phyloP scores from a whole-genome alignment of 2,329 filamentous ascomycete genomes.

The Venturiaceae sp. region DNA sequence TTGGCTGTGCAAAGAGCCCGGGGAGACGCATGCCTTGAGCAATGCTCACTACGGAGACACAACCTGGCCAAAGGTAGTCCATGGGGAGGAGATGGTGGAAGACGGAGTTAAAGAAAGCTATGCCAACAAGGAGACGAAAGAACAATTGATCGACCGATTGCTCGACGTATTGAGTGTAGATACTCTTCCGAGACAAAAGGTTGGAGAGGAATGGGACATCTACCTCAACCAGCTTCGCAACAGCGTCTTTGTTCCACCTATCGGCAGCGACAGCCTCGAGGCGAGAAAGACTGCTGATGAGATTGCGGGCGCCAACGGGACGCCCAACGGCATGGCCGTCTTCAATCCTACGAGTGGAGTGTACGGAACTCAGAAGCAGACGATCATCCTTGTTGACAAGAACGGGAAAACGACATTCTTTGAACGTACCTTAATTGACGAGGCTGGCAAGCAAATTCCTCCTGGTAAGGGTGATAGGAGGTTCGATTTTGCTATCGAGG shows the following conservation, averaged over 20 bases:
- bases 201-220: constrained; percentile 41
- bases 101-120: constrained; percentile 38
- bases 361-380: constrained; percentile 58
- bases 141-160: constrained; percentile 41
- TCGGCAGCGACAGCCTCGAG: constrained; percentile 38
- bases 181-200: constrained; percentile 41
- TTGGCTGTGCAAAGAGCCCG: constrained; percentile 38
- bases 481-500: constrained; percentile 40
- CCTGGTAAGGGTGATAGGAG: constrained; percentile 35
- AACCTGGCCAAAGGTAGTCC: constrained; percentile 51
- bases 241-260: constrained; percentile 50
- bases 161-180: constrained; percentile 44
- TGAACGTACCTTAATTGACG: constrained; percentile 51
- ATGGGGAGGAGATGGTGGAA: constrained; percentile 44
- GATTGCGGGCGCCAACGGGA: constrained; percentile 21
- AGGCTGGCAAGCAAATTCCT: constrained; percentile 36
- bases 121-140: constrained; percentile 30
- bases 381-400: constrained; percentile 46
- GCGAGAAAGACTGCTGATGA: constrained; percentile 25
- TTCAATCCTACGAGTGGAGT: constrained; percentile 34
- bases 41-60: constrained; percentile 51
- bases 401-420: constrained; percentile 50
- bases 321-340: constrained; percentile 19
- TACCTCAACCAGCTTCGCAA: constrained; percentile 48
- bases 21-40: constrained; percentile 49